Evolutionary conservation across 331 rosid species (phyloP), one percentile per base, ranked within the genome.

Genomic region (Quercus phellos): DNA sequence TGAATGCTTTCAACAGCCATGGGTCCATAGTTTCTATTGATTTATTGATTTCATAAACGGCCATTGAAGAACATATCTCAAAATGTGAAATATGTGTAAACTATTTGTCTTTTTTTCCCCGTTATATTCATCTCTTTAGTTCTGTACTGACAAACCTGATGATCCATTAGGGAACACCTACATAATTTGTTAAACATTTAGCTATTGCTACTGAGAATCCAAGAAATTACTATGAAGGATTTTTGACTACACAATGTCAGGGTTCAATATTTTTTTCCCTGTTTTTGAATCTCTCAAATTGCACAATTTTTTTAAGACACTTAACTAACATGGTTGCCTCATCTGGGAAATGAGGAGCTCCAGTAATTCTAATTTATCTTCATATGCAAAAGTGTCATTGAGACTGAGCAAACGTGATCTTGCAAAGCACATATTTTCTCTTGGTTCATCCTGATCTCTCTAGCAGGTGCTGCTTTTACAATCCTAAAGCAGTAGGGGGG

Each of bases 311-410:
- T 22, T 70, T 71, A 4, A 21, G 61, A 64, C 70, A 66, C 53
- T 0, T 21, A 26, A 38, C 60, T 51, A 14, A 63, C 32, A 74
- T 72, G 64, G 27, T 12, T 22, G 11, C 64, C 29, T 56, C 64
- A 59, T 84, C 84, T 9, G 74, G 43, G 43, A 34, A 30, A 76
- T 56, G 73, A 56, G 51, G 64, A 77, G 51, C 77, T 70, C 61
- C 61, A 4, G 5, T 64, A 24, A 58, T 66, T 73, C 68, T 58
- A 75, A 14, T 59, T 59, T 76, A 53, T 35, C 54, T 7, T 64
- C 74, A 73, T 67, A 51, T 82, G 42, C 76, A 60, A 72, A 74
- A 59, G 46, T 38, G 46, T 72, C 74, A 68, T 72, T 78, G 74
- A 59, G 70, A 74, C 26, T 63, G 73, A 77, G 79, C 70, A 77